Evolutionary conservation across 2,329 filamentous ascomycete genomes (phyloP).

Genomic region (Neofusicoccum cordaticola): DNA sequence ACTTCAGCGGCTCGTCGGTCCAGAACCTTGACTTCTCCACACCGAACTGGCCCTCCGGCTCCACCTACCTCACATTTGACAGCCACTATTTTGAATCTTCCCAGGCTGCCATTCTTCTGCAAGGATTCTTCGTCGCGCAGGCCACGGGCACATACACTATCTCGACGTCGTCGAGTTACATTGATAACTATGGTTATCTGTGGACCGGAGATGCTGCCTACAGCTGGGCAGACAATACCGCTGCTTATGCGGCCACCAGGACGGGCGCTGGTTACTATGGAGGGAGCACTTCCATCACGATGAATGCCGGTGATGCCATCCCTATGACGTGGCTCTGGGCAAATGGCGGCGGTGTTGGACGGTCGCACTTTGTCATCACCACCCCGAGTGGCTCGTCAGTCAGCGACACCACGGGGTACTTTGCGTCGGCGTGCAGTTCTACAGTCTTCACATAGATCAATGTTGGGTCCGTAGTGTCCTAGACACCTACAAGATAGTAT

Average conservation of each 20-base stretch:
- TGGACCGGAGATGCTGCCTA: background rate
- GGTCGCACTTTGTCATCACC: background rate
- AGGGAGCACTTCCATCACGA: background rate
- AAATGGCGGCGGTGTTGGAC: background rate
- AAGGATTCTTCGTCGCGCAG: background rate
- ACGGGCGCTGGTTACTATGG: background rate
- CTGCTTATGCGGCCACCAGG: background rate
- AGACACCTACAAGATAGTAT: too few relatives aligned
- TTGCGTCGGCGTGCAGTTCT: background rate
- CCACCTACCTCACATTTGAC: background rate
- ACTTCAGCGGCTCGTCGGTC: background rate
- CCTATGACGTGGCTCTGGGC: background rate
- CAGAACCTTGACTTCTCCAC: background rate
- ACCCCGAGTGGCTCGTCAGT: background rate
- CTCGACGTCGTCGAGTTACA: background rate
- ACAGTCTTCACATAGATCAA: background rate
- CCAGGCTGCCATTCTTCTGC: background rate
- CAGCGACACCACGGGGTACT: background rate
- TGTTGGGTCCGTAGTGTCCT: too few relatives aligned
- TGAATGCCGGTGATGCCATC: background rate
- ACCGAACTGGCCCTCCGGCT: background rate
- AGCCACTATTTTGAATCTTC: background rate
- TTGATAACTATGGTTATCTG: background rate
- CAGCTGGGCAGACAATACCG: background rate
- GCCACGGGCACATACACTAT: background rate